phyloP scores from a whole-genome alignment of 441 rosid species.

The Omphalea diandra region DNA sequence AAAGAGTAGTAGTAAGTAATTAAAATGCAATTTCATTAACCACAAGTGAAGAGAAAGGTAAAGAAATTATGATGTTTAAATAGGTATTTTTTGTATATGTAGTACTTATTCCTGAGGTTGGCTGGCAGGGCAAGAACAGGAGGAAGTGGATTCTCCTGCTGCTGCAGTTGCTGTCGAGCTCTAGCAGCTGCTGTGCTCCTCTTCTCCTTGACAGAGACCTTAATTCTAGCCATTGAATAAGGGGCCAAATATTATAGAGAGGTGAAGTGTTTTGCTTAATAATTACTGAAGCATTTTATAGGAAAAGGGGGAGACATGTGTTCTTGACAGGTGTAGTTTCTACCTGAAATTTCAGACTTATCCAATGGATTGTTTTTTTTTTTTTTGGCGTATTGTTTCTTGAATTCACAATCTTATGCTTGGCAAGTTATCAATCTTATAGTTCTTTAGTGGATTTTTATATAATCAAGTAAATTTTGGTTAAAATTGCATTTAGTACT shows the following conservation, averaged over 20 bases:
- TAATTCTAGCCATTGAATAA: neutral
- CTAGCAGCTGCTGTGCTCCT: neutral
- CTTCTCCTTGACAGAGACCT: neutral
- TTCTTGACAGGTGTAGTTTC: neutral
- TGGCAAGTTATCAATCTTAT: no score
- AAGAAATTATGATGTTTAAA: no score
- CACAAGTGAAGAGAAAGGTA: no score
- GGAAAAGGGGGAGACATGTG: neutral
- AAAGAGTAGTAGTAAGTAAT: no score
- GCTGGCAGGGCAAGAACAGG: slow-evolving; percentile 1
- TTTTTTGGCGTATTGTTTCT: no score
- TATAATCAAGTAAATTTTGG: no score
- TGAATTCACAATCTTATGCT: no score
- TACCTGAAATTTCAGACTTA: neutral
- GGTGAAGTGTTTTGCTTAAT: neutral
- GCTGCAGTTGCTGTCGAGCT: slow-evolving; percentile 1
- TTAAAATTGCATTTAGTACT: no score
- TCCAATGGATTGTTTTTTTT: no score
- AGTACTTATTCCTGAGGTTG: neutral
- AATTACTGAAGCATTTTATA: neutral
- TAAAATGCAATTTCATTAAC: no score
- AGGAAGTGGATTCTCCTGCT: neutral
- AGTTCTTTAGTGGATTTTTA: no score
- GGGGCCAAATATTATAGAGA: neutral
- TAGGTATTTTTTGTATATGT: no score